Base-by-base conservation (phyloP, 1,139 yeast species). In the Groenewaldozyma auringiensis region DNA sequence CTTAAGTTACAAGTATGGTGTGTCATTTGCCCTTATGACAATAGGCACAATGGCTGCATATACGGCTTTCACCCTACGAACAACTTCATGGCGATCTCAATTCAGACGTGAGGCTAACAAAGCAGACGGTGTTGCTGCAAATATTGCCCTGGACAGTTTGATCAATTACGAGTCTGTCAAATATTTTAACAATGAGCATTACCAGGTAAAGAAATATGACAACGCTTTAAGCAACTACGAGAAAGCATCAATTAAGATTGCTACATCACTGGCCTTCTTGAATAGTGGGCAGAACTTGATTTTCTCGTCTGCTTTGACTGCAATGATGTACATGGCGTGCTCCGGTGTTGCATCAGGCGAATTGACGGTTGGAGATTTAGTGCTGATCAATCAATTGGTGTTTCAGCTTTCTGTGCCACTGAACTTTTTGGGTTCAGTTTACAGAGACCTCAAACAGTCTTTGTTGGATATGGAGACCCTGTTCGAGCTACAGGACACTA, bases 251-350 rank as follows among this genome's bases (percentile, higher is more conserved):
- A 83, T 88, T 55, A 85, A 86, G 59, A 92, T 89, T 21, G 95
- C 96, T 3, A 88, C 95, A 2, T 89, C 97, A 0, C 71, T 92
- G 53, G 95, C 97, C 3, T 88, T 77, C 59, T 72, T 92, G 53
- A 92, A 92, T 57, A 75, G 95, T 0, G 98, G 98, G 3, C 99
- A 92, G 65, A 89, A 86, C 62, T 62, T 88, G 46, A 92, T 92
- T 27, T 92, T 94, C 66, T 85, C 97, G 0, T 67, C 85, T 35
- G 97, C 98, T 1, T 70, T 94, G 54, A 92, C 98, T 1, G 88
- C 83, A 1, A 92, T 94, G 94, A 94, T 92, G 98, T 92, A 85
- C 63, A 82, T 92, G 95, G 97, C 96, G n/a, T 88, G 96, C 58
- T 79, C 80, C 49, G 97, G 97, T 27, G 94, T 92, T 13, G 80